Conservation (phyloP, 306 rosid species). For the Inga leiocalycina region DNA sequence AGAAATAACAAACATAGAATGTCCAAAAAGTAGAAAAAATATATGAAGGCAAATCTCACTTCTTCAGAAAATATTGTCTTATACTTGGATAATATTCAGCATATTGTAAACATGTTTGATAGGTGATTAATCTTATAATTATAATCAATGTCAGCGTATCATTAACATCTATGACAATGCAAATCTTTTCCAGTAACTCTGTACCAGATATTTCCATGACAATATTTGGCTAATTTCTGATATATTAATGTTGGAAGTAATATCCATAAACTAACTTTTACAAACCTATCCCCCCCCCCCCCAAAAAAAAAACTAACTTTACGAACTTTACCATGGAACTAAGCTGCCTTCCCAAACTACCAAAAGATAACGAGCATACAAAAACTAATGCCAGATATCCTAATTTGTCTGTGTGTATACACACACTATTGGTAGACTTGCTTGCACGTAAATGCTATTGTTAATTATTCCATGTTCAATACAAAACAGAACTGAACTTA, state of each 20-base stretch:
- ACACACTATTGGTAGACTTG: neutral
- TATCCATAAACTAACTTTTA: neutral
- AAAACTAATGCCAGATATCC: neutral
- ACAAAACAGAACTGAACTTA: slow-evolving; percentile 23
- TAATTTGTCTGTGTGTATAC: neutral
- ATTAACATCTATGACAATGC: neutral
- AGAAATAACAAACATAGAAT: neutral
- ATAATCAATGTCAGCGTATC: neutral
- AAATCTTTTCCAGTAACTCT: neutral
- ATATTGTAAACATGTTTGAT: neutral
- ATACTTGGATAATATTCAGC: neutral
- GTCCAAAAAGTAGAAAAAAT: neutral
- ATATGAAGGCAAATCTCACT: neutral
- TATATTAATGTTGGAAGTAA: neutral
- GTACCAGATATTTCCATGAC: neutral
- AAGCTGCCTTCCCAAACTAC: neutral
- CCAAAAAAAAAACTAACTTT: neutral
- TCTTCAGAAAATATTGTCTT: neutral
- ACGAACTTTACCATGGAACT: neutral
- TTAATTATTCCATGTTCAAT: neutral
- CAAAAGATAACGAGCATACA: neutral
- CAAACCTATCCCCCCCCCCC: too few species aligned
- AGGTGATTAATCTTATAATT: neutral
- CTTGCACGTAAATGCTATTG: neutral
- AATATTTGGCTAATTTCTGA: neutral